These are phyloP conservation scores for Blastobotrys proliferans DNA, from an alignment of 1,139 yeast genomes.

Conservation along the genomic window DNA sequence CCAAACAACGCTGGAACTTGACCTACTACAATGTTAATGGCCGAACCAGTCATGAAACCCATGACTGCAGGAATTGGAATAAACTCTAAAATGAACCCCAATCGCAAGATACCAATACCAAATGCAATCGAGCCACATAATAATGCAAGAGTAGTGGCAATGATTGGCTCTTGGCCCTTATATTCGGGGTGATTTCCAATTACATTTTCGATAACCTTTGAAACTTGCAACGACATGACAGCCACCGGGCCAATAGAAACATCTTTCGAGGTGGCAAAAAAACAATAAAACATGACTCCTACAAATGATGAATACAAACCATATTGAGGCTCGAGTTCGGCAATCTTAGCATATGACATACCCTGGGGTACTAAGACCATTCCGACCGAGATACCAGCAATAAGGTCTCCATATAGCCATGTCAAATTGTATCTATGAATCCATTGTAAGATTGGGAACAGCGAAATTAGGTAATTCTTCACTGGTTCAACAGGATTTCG, in stretches of 20 bases:
- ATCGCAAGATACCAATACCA: slow-evolving; percentile 74
- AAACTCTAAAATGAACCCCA: slow-evolving; percentile 85
- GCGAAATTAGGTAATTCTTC: slow-evolving; percentile 49
- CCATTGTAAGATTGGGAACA: slow-evolving; percentile 82
- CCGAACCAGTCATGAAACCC: slow-evolving; percentile 96
- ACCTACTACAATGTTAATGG: slow-evolving; percentile 73
- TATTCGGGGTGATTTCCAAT: slow-evolving; percentile 45
- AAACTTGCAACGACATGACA: slow-evolving; percentile 85
- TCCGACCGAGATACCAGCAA: slow-evolving; percentile 93
- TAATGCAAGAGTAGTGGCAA: slow-evolving; percentile 76
- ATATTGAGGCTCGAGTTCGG: slow-evolving; percentile 74
- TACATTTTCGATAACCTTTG: slow-evolving; percentile 69
- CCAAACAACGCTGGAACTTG: slow-evolving; percentile 91
- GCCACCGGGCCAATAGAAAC: slow-evolving; percentile 97
- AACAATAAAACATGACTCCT: slow-evolving; percentile 83
- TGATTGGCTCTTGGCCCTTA: slow-evolving; percentile 36
- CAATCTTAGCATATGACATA: slow-evolving; percentile 90
- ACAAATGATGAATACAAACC: slow-evolving; percentile 91
- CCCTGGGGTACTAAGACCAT: slow-evolving; percentile 92
- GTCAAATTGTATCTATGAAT: slow-evolving; percentile 71
- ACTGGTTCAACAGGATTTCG: slow-evolving; percentile 25
- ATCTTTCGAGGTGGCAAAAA: slow-evolving; percentile 93
- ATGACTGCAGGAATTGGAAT: slow-evolving; percentile 89
- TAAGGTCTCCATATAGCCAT: slow-evolving; percentile 79
- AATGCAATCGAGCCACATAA: slow-evolving; percentile 82